Evolutionary conservation across 2,329 filamentous ascomycete genomes (phyloP).

Genomic region (Graphium sp.): DNA sequence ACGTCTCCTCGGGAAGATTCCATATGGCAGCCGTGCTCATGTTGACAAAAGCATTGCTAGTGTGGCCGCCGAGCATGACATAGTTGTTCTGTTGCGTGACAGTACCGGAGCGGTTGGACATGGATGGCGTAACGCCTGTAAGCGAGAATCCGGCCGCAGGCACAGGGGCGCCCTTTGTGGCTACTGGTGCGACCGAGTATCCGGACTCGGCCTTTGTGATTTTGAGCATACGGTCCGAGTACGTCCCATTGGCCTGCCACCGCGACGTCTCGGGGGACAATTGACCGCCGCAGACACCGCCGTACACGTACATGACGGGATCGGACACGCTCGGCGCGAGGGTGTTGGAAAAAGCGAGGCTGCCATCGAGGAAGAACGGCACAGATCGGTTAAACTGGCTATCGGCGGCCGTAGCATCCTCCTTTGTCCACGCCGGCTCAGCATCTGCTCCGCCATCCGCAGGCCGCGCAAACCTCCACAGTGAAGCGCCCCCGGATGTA

Average conservation of each 20-base stretch:
- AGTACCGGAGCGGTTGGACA: slow-evolving; percentile 47
- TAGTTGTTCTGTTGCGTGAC: slow-evolving; percentile 62
- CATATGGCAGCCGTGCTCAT: slow-evolving; percentile 85
- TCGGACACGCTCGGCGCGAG: slow-evolving; percentile 33
- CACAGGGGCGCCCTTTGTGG: slow-evolving; percentile 23
- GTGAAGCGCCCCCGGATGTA: slow-evolving; percentile 25
- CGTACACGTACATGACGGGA: slow-evolving; percentile 57
- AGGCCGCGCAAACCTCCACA: slow-evolving; percentile 53
- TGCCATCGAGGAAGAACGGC: slow-evolving; percentile 33
- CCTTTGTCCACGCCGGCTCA: slow-evolving; percentile 25
- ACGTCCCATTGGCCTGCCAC: slow-evolving; percentile 56
- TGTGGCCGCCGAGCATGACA: slow-evolving; percentile 75
- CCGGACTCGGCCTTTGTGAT: slow-evolving; percentile 25
- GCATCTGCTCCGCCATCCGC: slow-evolving; percentile 16
- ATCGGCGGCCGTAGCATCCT: slow-evolving; percentile 8
- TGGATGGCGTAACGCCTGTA: slow-evolving; percentile 54
- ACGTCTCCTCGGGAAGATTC: slow-evolving; percentile 70
- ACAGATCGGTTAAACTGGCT: slow-evolving; percentile 6
- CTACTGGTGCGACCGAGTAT: slow-evolving; percentile 18
- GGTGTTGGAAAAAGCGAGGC: slow-evolving; percentile 51
- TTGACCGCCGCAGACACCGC: slow-evolving; percentile 65
- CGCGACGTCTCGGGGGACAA: slow-evolving; percentile 19
- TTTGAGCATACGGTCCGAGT: slow-evolving; percentile 64
- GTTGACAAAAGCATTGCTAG: slow-evolving; percentile 70
- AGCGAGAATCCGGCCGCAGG: slow-evolving; percentile 78